These are phyloP conservation scores for Globisporangium irregulare DNA, from an alignment of 352 stramenopile species.

Conservation along the genomic window DNA sequence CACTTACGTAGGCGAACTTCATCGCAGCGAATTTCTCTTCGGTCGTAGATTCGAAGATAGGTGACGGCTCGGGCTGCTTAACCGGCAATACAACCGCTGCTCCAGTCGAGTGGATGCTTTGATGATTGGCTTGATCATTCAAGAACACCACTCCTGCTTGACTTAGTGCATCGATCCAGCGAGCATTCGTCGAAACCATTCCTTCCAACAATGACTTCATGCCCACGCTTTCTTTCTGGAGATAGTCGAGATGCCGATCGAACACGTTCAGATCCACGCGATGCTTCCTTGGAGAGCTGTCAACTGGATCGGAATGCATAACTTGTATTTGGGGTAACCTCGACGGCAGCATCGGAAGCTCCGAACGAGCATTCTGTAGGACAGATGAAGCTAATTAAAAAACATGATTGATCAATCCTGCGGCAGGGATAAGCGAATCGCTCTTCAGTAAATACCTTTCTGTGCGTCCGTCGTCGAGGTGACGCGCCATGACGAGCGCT, in stretches of 20 bases:
- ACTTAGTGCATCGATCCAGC: constrained; percentile 62
- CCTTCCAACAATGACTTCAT: constrained; percentile 66
- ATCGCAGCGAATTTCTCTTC: constrained; percentile 51
- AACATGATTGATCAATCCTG: neutral
- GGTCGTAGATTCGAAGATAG: constrained; percentile 21
- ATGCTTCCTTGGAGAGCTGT: constrained; percentile 19
- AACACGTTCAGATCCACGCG: constrained; percentile 47
- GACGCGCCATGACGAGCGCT: constrained; percentile 24
- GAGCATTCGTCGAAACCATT: constrained; percentile 70
- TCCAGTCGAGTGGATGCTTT: constrained; percentile 9
- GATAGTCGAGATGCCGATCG: constrained; percentile 63
- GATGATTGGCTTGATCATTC: constrained; percentile 13
- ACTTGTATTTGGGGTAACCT: constrained; percentile 6
- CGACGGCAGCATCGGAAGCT: constrained; percentile 10
- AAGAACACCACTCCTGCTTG: constrained; percentile 18
- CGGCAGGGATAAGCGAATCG: neutral
- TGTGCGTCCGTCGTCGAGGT: constrained; percentile 13
- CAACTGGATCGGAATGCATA: constrained; percentile 10
- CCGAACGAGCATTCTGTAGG: constrained; percentile 20
- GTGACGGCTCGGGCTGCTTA: constrained; percentile 13
- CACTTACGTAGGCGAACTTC: constrained; percentile 37
- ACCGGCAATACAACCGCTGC: constrained; percentile 19
- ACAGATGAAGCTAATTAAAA: neutral
- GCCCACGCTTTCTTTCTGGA: constrained; percentile 63
- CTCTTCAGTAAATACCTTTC: constrained; percentile 9